Base-by-base conservation (phyloP, 805 yeast species). In the Lipomyces yamanashiensis region DNA sequence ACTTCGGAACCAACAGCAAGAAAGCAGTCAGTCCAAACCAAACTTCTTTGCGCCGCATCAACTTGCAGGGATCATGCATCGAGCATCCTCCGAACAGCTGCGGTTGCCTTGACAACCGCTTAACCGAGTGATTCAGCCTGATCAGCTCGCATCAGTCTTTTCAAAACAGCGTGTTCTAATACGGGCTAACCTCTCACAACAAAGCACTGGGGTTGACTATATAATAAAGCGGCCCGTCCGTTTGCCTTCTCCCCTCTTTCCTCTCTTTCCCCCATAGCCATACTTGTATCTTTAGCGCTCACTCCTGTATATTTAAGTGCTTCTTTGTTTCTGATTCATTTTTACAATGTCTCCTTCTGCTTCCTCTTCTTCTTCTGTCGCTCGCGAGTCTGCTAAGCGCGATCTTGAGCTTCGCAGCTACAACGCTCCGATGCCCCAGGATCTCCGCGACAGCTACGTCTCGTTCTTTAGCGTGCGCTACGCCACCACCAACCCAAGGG, bases 391-490 rank as follows among this genome's bases (percentile, higher is more conserved):
- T 5, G 28, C 19, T 23, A 21, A 49, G 40, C 21, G 53, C 39
- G 53, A 33, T 19, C 19, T 15, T n/a, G 53, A 49, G 53, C 53
- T 49, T 17, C 33, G 21, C 57, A 19, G 39, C 34, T 36, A 21
- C n/a, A 43, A 33, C 2, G 60, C 41, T 19, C 51, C 41, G 28
- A 58, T 58, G 61, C 61, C 61, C 21, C 36, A 50, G 50, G 13
- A 58, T 12, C 44, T 58, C 43, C 55, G 55, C 49, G 55, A 58
- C 34, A 51, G 54, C 28, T 49, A 49, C 41, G 17, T 58, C 12
- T 34, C 49, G 17, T 59, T 53, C 54, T 55, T 34, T 50, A 39
- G 54, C 49, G 51, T 37, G 43, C 43, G 50, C 19, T 49, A 41
- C 36, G 59, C 59, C 37, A 17, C 40, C n/a, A 12, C 36, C 33